Evolutionary conservation across 306 rosid genomes (phyloP).

Genomic region (Quercus suber): DNA sequence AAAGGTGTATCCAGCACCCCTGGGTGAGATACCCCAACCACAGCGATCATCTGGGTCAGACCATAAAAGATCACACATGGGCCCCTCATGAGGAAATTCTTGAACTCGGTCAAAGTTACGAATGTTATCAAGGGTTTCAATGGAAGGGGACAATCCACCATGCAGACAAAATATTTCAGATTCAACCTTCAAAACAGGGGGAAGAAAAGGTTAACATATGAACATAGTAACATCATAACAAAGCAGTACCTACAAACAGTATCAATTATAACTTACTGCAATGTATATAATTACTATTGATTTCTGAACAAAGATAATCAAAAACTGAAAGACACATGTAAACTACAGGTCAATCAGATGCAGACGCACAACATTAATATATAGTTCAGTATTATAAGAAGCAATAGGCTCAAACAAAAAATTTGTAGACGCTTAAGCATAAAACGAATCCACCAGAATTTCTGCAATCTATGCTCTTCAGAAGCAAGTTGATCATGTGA

Average conservation of each 20-base stretch:
- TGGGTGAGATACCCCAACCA: constrained; percentile 97
- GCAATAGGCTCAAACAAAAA: not conserved
- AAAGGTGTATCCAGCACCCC: constrained; percentile 95
- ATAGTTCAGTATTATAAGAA: not conserved
- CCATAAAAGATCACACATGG: constrained; percentile 97
- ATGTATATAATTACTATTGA: not conserved
- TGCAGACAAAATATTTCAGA: constrained; percentile 94
- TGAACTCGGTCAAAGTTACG: constrained; percentile 94
- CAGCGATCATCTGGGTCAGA: constrained; percentile 97
- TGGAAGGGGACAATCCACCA: constrained; percentile 93
- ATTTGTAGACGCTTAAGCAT: not conserved
- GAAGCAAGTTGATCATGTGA: not conserved
- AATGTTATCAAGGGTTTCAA: constrained; percentile 88
- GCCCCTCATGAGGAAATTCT: constrained; percentile 98
- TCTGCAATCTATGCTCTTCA: not conserved
- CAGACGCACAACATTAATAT: not conserved
- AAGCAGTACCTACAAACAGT: not conserved
- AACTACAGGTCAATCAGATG: not conserved
- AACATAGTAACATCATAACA: constrained; percentile 7
- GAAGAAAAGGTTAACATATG: constrained; percentile 1
- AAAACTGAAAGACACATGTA: not conserved
- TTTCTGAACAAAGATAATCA: not conserved
- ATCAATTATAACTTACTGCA: not conserved
- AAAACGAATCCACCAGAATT: not conserved
- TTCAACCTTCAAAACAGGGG: constrained; percentile 58